These are phyloP conservation scores for Gleditsia sinensis DNA, from an alignment of 306 rosid species.

Conservation along the genomic window DNA sequence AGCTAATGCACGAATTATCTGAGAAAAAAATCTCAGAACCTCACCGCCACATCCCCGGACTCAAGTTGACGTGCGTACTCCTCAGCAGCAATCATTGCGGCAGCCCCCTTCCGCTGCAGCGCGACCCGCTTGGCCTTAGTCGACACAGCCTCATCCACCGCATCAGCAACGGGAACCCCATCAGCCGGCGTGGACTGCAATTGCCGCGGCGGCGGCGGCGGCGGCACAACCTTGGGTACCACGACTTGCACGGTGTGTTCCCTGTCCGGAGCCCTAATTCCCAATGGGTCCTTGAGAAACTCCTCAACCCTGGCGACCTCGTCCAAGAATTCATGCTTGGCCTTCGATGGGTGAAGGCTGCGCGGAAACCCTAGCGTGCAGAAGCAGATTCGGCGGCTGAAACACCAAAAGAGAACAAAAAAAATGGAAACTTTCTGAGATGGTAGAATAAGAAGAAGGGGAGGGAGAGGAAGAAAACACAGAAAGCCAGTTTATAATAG, in stretches of 20 bases:
- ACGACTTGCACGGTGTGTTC: slow-evolving; percentile 60
- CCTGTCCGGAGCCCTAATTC: slow-evolving; percentile 52
- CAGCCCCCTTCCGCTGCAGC: slow-evolving; percentile 86
- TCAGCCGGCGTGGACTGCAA: slow-evolving; percentile 19
- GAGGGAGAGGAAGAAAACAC: not conserved
- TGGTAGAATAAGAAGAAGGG: not conserved
- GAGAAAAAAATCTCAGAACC: slow-evolving; percentile 21
- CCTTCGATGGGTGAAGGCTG: slow-evolving; percentile 40
- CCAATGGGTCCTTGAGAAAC: slow-evolving; percentile 54
- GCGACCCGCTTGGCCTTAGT: slow-evolving; percentile 84
- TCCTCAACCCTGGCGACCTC: slow-evolving; percentile 52
- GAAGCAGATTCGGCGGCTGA: slow-evolving; percentile 74
- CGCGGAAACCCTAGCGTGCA: slow-evolving; percentile 74
- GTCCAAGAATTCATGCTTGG: slow-evolving; percentile 47
- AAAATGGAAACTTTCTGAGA: slow-evolving; percentile 12
- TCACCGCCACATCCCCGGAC: slow-evolving; percentile 63
- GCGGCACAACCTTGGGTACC: slow-evolving; percentile 79
- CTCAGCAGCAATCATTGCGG: slow-evolving; percentile 96
- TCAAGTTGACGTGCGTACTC: slow-evolving; percentile 87
- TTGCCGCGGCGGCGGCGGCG: slow-evolving; percentile 57
- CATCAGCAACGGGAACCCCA: slow-evolving; percentile 39
- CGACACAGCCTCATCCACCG: slow-evolving; percentile 63
- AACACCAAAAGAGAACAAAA: slow-evolving; percentile 10
- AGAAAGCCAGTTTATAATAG: not conserved
- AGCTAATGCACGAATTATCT: not conserved